These are phyloP conservation scores for Claviceps humidiphila DNA, from an alignment of 2,329 filamentous ascomycete species.

Conservation along the genomic window DNA sequence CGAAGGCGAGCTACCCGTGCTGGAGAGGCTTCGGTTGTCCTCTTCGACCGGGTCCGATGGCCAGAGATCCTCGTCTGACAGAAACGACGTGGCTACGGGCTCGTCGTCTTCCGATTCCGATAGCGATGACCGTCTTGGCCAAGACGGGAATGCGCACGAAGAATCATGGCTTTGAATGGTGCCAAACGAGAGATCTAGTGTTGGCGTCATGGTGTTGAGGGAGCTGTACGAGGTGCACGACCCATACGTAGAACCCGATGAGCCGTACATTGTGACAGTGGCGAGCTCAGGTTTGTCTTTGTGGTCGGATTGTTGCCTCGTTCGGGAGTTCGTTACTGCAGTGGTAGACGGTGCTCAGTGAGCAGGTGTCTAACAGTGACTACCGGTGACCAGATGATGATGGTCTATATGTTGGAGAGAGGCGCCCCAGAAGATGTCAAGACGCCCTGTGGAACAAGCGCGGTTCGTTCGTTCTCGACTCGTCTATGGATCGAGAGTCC, in stretches of 20 bases:
- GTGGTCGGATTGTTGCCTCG: background rate
- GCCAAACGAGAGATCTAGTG: slow-evolving; percentile 33
- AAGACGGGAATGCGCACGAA: slow-evolving; percentile 44
- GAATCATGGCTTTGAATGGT: slow-evolving; percentile 28
- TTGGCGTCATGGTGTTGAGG: slow-evolving; percentile 27
- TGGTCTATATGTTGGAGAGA: background rate
- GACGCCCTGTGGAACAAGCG: background rate
- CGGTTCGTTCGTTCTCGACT: background rate
- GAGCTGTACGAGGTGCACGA: slow-evolving; percentile 36
- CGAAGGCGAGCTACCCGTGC: slow-evolving; percentile 28
- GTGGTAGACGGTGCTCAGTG: background rate
- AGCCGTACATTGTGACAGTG: slow-evolving; percentile 29
- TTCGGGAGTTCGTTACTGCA: background rate
- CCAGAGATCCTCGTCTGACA: slow-evolving; percentile 53
- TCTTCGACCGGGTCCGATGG: slow-evolving; percentile 37
- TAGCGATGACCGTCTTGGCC: slow-evolving; percentile 42
- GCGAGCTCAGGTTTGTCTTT: background rate
- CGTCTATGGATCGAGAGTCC: background rate
- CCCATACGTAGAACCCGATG: slow-evolving; percentile 7
- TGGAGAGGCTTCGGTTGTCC: slow-evolving; percentile 33
- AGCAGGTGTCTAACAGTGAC: background rate
- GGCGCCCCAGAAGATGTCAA: background rate
- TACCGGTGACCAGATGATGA: background rate
- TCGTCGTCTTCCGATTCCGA: slow-evolving; percentile 26
- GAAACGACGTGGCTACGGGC: slow-evolving; percentile 38